Evolutionary conservation across 2,329 filamentous ascomycete genomes (phyloP).

Genomic region (Aspergillus carbonarius): DNA sequence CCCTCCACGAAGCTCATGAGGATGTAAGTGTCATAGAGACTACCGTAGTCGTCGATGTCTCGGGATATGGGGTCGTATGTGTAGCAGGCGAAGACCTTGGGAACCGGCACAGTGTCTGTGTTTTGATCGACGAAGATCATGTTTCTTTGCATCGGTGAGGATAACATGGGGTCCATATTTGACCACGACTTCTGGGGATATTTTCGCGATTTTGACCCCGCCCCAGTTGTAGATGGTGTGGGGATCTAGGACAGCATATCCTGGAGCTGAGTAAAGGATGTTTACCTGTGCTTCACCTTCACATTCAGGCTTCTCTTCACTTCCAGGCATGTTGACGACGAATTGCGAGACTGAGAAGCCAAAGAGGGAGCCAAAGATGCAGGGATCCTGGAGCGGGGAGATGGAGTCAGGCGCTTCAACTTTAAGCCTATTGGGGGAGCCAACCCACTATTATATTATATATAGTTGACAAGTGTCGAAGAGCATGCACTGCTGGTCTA

Average conservation of each 20-base stretch:
- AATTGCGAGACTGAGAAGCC: no score
- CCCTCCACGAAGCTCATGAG: slow-evolving; percentile 21
- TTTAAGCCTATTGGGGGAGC: no score
- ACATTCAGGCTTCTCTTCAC: background rate
- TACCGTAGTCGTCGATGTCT: slow-evolving; percentile 17
- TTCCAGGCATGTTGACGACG: background rate
- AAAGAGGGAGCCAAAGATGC: no score
- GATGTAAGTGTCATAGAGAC: slow-evolving; percentile 21
- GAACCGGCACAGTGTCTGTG: slow-evolving; percentile 13
- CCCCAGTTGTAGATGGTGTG: slow-evolving; percentile 10
- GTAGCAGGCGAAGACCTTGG: slow-evolving; percentile 18
- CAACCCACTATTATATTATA: no score
- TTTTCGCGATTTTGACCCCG: slow-evolving; percentile 17
- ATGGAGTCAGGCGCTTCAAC: no score
- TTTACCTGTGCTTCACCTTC: background rate
- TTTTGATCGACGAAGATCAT: slow-evolving; percentile 20
- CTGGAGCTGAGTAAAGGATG: background rate
- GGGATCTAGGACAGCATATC: background rate
- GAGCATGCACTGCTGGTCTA: no score
- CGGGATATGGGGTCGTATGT: slow-evolving; percentile 16
- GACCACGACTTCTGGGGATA: slow-evolving; percentile 19
- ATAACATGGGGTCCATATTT: slow-evolving; percentile 19
- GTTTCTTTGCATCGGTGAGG: slow-evolving; percentile 15
- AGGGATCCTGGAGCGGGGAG: no score
- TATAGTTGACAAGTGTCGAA: no score